These are phyloP conservation scores for Rhizopogon sp. DNA, from an alignment of 768 basidiomycete genomes.

Conservation along the genomic window DNA sequence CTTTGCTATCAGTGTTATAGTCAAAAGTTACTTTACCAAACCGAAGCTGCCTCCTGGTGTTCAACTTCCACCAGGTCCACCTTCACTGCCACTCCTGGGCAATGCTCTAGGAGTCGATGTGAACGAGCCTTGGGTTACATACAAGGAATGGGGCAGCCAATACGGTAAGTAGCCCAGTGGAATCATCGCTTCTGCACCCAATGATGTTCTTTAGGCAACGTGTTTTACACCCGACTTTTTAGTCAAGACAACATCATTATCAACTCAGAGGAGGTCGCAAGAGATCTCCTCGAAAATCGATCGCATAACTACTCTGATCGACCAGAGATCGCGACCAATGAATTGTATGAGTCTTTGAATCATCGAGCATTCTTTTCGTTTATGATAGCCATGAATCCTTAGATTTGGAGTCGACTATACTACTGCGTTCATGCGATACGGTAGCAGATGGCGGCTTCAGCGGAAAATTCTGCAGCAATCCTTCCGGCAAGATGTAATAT, in stretches of 20 bases:
- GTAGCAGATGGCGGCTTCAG: constrained; percentile 11
- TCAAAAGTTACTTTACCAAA: neutral
- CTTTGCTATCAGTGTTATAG: neutral
- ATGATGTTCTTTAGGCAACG: constrained; percentile 2
- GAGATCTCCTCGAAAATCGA: constrained; percentile 6
- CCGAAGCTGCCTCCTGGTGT: neutral
- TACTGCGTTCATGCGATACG: constrained; percentile 10
- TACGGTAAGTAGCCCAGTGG: neutral
- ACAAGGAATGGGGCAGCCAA: neutral
- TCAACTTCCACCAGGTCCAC: neutral
- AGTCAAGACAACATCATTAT: constrained; percentile 7
- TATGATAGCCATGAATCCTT: neutral
- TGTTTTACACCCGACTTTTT: constrained; percentile 4
- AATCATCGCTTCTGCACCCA: neutral
- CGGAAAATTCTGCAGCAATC: constrained; percentile 10
- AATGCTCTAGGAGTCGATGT: neutral
- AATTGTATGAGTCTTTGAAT: neutral
- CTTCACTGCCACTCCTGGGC: neutral
- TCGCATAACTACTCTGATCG: constrained; percentile 11
- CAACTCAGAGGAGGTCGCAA: constrained; percentile 10
- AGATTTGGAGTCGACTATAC: constrained; percentile 7
- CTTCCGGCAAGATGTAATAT: constrained; percentile 4
- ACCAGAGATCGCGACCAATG: constrained; percentile 1
- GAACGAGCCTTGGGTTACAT: neutral
- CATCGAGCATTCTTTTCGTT: neutral